These are phyloP conservation scores for Naganishia vaughanmartiniae DNA, from an alignment of 768 basidiomycete species.

Conservation along the genomic window DNA sequence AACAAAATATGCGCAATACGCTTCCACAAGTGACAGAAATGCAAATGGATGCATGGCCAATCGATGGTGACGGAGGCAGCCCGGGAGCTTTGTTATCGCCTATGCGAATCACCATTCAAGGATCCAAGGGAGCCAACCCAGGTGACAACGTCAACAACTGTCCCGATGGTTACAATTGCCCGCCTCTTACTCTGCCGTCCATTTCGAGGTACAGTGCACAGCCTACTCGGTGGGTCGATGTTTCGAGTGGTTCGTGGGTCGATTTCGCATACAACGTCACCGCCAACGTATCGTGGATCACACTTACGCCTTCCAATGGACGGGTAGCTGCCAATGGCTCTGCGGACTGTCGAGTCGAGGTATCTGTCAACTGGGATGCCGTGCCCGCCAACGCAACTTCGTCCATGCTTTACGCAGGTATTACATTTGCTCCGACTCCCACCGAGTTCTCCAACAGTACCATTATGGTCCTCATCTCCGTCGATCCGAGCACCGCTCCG, in stretches of 20 bases:
- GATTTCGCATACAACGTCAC: conserved; percentile 61
- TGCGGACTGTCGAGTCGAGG: conserved; percentile 60
- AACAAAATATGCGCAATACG: conserved; percentile 66
- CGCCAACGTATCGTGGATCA: conserved; percentile 60
- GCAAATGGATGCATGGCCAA: conserved; percentile 24
- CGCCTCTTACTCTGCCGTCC: conserved; percentile 54
- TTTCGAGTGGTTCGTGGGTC: conserved; percentile 62
- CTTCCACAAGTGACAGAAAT: conserved; percentile 35
- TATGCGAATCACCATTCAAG: conserved; percentile 37
- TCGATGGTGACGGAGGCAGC: conserved; percentile 54
- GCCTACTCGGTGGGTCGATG: conserved; percentile 60
- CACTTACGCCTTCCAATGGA: conserved; percentile 57
- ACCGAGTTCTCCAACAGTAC: conserved; percentile 17
- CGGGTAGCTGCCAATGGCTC: conserved; percentile 54
- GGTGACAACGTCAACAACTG: conserved; percentile 68
- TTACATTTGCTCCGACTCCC: conserved; percentile 29
- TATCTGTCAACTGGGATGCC: conserved; percentile 63
- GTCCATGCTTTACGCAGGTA: conserved; percentile 16
- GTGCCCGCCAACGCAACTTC: conserved; percentile 34
- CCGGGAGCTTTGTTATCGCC: conserved; percentile 4
- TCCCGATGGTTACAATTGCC: conserved; percentile 47
- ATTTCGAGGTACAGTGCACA: conserved; percentile 62
- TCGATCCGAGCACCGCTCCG: conserved; percentile 26
- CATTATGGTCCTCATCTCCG: conserved; percentile 36
- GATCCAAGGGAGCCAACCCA: conserved; percentile 65